Conservation (phyloP, 225 moss, liverwort and hornwort species). For the Lunularia cruciata region DNA sequence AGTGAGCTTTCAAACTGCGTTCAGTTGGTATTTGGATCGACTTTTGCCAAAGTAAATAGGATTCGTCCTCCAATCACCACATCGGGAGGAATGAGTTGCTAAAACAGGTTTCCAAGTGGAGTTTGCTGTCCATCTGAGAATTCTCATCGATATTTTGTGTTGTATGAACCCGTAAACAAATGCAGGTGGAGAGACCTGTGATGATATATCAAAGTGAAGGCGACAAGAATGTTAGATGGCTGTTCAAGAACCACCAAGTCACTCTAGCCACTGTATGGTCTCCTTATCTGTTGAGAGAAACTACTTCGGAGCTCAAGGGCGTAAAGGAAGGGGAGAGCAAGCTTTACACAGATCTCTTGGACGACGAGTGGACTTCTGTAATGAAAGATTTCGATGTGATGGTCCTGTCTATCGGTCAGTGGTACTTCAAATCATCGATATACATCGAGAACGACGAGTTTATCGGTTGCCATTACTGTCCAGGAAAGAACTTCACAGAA, state of each 20-base stretch:
- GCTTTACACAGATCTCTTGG: constrained; percentile 59
- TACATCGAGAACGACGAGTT: constrained; percentile 46
- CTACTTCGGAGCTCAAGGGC: constrained; percentile 25
- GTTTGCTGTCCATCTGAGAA: too few species aligned
- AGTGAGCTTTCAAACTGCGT: too few species aligned
- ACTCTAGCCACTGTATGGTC: constrained; percentile 67
- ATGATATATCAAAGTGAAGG: constrained; percentile 29
- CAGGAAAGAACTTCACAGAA: constrained; percentile 36
- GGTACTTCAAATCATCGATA: constrained; percentile 72
- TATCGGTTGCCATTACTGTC: constrained; percentile 60
- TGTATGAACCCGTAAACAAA: background rate
- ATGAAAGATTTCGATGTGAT: constrained; percentile 55
- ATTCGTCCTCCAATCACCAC: too few species aligned
- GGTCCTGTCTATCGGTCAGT: constrained; percentile 71
- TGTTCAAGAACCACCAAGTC: constrained; percentile 58
- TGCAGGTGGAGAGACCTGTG: constrained; percentile 57
- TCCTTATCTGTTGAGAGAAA: constrained; percentile 59
- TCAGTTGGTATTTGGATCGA: too few species aligned
- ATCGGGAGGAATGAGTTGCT: too few species aligned
- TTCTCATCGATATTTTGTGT: too few species aligned
- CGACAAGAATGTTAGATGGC: constrained; percentile 33
- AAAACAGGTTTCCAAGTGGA: too few species aligned
- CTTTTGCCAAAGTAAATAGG: too few species aligned
- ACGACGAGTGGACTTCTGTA: constrained; percentile 47
- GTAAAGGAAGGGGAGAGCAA: constrained; percentile 37